Base-by-base conservation (phyloP, 495 filamentous ascomycete species). In the Collariella sp. region DNA sequence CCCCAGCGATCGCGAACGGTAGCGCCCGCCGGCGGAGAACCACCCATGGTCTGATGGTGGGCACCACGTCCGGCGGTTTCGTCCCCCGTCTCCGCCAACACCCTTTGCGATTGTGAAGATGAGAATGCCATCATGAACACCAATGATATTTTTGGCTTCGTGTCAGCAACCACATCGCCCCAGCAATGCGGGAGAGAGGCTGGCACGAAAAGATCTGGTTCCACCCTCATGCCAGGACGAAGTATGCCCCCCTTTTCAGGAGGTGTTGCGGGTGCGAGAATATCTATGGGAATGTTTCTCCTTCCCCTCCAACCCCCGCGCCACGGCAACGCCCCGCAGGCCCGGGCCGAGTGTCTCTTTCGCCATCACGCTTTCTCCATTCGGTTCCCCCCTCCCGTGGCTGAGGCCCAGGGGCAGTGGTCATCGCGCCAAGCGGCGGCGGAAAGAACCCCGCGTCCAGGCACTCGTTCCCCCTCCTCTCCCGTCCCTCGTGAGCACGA, bases 41-140 rank as follows among this genome's bases (percentile, higher is more conserved):
- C 38, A 58, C 50, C 50, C 44, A 46, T 58, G 50, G 55, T 33
- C 52, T 44, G 56, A 52, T 11, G 46, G 56, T 47, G 52, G 56
- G 46, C 56, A 49, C 51, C 51, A 41, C 46, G 36, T 42, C 52
- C 46, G 56, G 36, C 33, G 24, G 46, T 38, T 31, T 33, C 50
- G 22, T 29, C 11, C 33, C 20, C 36, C 23, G 2, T 33, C 43
- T 18, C 15, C 10, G 40, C 16, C 40, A 42, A 19, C 40, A 19
- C 26, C 9, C 26, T 31, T 31, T 31, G 4, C 26, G 26, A 31
- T n/a, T n/a, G n/a, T 31, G 26, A 31, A 31, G 26, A 4, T 5
- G 5, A 31, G 26, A 31, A 31, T 31, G 26, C 26, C 26, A 31
- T 31, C 26, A 31, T 31, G 26, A 31, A 31, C 9, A 31, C 4